These are phyloP conservation scores for Cystofilobasidium bisporidii DNA, from an alignment of 768 basidiomycete species.

Conservation along the genomic window DNA sequence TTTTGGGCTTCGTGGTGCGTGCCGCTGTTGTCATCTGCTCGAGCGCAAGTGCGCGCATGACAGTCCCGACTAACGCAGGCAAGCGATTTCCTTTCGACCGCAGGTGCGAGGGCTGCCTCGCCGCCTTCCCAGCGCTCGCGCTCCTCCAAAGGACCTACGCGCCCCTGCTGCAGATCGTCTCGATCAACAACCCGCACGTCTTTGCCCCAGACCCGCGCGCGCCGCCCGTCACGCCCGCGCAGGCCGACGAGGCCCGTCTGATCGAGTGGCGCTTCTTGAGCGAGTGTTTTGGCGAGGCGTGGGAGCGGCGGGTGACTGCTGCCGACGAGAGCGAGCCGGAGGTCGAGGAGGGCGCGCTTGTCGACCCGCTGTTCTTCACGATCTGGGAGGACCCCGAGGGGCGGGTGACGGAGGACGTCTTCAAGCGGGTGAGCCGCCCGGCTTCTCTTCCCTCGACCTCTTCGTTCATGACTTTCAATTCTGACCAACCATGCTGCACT, in stretches of 20 bases:
- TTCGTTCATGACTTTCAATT: too few relatives aligned
- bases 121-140: constrained; percentile 16
- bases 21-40: not conserved
- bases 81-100: not conserved
- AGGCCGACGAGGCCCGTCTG: not conserved
- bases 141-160: constrained; percentile 15
- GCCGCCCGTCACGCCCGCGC: not conserved
- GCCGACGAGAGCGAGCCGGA: not conserved
- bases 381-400: constrained; percentile 18
- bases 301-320: not conserved
- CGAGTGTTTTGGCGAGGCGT: not conserved
- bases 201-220: not conserved
- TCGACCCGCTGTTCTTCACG: not conserved
- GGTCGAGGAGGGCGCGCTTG: not conserved
- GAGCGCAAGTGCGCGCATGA: too few relatives aligned
- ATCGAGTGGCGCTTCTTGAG: not conserved
- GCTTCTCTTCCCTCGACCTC: too few relatives aligned
- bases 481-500: too few relatives aligned
- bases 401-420: constrained; percentile 12
- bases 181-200: constrained; percentile 13
- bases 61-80: too few relatives aligned
- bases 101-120: constrained; percentile 18
- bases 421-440: not conserved
- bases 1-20: constrained; percentile 5
- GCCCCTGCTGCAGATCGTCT: constrained; percentile 14